These are phyloP conservation scores for Coemansia sp. DNA, from an alignment of 192 early-diverging fungal species.

Conservation along the genomic window DNA sequence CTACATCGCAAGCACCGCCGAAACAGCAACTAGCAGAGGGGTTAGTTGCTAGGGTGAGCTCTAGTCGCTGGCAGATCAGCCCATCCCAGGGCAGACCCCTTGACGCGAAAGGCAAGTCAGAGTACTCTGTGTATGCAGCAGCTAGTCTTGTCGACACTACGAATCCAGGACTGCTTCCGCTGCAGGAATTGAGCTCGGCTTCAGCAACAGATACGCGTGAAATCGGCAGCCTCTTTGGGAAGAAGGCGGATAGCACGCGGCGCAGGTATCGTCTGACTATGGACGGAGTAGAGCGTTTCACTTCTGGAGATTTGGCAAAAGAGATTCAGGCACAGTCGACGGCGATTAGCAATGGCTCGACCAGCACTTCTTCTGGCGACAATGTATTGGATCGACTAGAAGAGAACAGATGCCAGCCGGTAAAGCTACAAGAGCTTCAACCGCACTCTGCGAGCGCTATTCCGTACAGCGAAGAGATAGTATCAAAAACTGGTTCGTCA, in stretches of 20 bases:
- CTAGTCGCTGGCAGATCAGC: not conserved
- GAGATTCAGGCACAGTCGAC: not conserved
- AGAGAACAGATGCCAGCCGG: not conserved
- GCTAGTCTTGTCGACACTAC: not conserved
- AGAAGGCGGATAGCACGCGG: conserved; percentile 21
- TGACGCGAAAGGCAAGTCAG: not conserved
- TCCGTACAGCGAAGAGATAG: not conserved
- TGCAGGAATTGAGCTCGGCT: not conserved
- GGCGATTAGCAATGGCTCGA: not conserved
- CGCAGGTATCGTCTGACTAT: conserved; percentile 34
- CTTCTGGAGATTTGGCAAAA: not conserved
- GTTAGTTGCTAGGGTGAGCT: not conserved
- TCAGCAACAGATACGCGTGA: conserved; percentile 1
- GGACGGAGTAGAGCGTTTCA: not conserved
- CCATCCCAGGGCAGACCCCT: not conserved
- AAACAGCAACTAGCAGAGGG: not conserved
- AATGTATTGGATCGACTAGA: not conserved
- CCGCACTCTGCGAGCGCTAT: not conserved
- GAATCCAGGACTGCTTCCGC: not conserved
- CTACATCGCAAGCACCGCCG: conserved; percentile 12
- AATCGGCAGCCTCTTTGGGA: conserved; percentile 33
- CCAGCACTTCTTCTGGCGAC: not conserved
- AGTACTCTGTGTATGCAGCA: not conserved
- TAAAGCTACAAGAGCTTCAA: not conserved
- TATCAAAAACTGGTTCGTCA: not conserved